These are phyloP conservation scores for Phytophthora ramorum DNA, from an alignment of 352 stramenopile species.

Conservation along the genomic window DNA sequence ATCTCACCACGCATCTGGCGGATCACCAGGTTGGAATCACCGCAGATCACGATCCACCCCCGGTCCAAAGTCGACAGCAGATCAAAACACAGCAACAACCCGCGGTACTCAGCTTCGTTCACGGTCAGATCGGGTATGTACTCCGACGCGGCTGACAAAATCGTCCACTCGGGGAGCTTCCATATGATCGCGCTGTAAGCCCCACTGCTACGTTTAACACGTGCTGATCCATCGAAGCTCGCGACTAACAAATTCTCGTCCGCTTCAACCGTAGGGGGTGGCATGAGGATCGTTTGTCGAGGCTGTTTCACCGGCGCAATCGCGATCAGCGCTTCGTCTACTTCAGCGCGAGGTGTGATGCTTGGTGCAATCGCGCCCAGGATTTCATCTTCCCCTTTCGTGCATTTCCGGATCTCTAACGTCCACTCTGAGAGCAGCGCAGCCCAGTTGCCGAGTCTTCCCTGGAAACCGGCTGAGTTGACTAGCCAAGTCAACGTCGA, in stretches of 20 bases:
- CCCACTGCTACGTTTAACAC: too few species aligned
- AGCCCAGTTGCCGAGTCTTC: neutral
- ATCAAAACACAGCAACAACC: neutral
- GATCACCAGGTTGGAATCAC: too few species aligned
- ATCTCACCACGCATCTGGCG: too few species aligned
- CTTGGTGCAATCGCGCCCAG: neutral
- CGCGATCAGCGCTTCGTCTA: too few species aligned
- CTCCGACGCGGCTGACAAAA: neutral
- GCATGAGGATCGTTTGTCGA: too few species aligned
- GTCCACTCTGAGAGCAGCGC: neutral
- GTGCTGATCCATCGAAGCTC: too few species aligned
- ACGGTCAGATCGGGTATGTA: neutral
- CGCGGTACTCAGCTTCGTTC: neutral
- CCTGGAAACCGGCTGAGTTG: neutral
- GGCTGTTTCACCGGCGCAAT: too few species aligned
- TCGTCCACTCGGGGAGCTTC: too few species aligned
- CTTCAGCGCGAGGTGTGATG: too few species aligned
- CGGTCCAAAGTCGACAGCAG: neutral
- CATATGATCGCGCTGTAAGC: too few species aligned
- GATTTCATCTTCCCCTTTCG: neutral
- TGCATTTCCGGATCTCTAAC: neutral
- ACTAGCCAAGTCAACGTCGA: conserved; percentile 8
- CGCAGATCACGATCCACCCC: neutral
- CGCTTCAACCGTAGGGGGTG: too few species aligned
- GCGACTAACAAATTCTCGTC: too few species aligned